Percentiles rank a stretch among this genome's conserved stretches.
Evolutionary conservation across 2,329 filamentous ascomycete species (phyloP).

Genomic region (Epichloe sylvatica): DNA sequence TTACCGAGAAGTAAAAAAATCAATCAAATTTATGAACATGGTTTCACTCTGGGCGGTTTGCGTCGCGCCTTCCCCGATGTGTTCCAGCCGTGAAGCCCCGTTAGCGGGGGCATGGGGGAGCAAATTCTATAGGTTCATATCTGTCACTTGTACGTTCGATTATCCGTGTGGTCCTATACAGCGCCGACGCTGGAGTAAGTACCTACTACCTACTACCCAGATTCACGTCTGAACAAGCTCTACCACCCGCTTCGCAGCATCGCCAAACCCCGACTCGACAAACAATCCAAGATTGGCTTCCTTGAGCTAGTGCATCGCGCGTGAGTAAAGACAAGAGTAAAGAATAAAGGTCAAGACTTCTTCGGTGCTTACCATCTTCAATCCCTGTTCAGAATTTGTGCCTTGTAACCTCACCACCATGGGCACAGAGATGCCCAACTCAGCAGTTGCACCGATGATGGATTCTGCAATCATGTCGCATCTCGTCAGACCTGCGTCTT

Average conservation of each 20-base stretch:
- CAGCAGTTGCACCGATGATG: conserved; percentile 27
- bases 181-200: no score
- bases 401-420: conserved; percentile 34
- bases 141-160: no score
- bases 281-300: conserved; percentile 22
- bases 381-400: conserved; percentile 28
- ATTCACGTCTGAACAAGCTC: conserved; percentile 10
- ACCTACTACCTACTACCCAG: no score
- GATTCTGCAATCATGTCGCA: conserved; percentile 39
- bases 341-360: no score
- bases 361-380: conserved; percentile 22
- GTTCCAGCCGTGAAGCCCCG: background rate
- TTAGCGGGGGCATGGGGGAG: no score
- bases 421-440: conserved; percentile 26
- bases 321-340: no score
- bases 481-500: conserved; percentile 27
- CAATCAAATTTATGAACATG: background rate
- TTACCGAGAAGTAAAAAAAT: background rate
- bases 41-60: background rate
- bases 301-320: conserved; percentile 16
- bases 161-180: no score
- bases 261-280: conserved; percentile 26
- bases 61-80: background rate
- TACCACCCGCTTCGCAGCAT: conserved; percentile 21
- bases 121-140: no score